Evolutionary conservation across 805 yeast species (phyloP), one percentile per base, ranked within the genome.

Genomic region (Wickerhamomyces alni): DNA sequence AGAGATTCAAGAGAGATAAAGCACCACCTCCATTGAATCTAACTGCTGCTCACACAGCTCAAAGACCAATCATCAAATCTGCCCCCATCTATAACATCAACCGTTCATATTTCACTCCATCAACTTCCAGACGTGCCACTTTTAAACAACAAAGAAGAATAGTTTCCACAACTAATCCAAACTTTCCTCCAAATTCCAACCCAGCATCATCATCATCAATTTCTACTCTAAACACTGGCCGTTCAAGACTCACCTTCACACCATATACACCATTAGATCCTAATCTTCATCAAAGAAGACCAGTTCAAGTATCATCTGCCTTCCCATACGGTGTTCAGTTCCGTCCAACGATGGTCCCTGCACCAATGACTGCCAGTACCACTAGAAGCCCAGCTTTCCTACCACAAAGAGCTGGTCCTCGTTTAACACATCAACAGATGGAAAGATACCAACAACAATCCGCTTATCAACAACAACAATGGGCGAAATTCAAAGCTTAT

Each of bases 11-110:
- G 30, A 52, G 65, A 35, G 43, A 42, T 12, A 49, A 48, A 5
- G 58, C 55, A 8, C 65, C 65, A 12, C 50, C 62, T 3, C 63
- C 63, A 3, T 42, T 60, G 26, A 53, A 55, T 25, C 33, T 60
- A 8, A 34, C 47, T 3, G 17, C 41, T 1, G 46, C 47, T 2
- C 36, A 48, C 1, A 19, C 40, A 0, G 41, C 50, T 4, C 49
- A 45, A 24, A 46, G 44, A 16, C 63, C 62, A 17, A 39, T 45
- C 8, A 59, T 60, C 36, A 59, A 54, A 34, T 57, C 63, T 2
- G 65, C 65, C 13, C 65, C 65, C 13, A 54, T 58, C n/a, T 54
- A 51, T 34, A 40, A 45, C 22, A 17, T 39, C 29, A 36, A 37
- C 6, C 43, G 46, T 18, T 43, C 33, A n/a, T 42, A 44, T 30